phyloP scores from a whole-genome alignment of 768 basidiomycete genomes.

The Macrolepiota dolichaula region DNA sequence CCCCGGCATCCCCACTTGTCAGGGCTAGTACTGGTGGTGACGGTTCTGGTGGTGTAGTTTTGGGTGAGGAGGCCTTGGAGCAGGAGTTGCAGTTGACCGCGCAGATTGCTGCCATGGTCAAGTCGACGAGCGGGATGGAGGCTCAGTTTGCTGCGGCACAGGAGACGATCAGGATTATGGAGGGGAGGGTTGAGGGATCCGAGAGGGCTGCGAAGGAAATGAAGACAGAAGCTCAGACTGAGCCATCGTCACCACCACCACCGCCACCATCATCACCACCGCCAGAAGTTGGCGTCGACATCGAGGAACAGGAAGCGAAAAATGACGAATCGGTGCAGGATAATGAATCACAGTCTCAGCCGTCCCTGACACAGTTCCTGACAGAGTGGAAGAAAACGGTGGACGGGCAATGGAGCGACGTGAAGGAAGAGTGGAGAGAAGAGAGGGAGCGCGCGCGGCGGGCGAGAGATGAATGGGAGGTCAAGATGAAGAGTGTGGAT shows the following conservation, averaged over 20 bases:
- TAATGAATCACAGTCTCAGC: too few relatives aligned
- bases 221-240: constrained; percentile 21
- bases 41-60: not conserved
- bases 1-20: constrained; percentile 25
- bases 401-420: constrained; percentile 74
- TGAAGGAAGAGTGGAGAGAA: constrained; percentile 78
- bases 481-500: constrained; percentile 49
- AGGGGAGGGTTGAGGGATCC: constrained; percentile 64
- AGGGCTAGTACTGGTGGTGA: constrained; percentile 11
- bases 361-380: constrained; percentile 48
- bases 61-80: constrained; percentile 41
- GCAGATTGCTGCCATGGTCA: constrained; percentile 75
- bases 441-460: constrained; percentile 73
- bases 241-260: too few relatives aligned
- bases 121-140: constrained; percentile 70
- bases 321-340: constrained; percentile 1
- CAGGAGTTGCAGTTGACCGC: constrained; percentile 63
- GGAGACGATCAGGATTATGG: constrained; percentile 63
- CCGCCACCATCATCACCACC: not conserved
- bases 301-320: constrained; percentile 6
- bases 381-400: constrained; percentile 74
- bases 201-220: constrained; percentile 55
- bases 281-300: constrained; percentile 6
- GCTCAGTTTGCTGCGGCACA: constrained; percentile 77
- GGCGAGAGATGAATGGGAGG: constrained; percentile 84